These are phyloP conservation scores for Oryza australiensis DNA, from an alignment of 176 grass and related monocot genomes.

Conservation along the genomic window DNA sequence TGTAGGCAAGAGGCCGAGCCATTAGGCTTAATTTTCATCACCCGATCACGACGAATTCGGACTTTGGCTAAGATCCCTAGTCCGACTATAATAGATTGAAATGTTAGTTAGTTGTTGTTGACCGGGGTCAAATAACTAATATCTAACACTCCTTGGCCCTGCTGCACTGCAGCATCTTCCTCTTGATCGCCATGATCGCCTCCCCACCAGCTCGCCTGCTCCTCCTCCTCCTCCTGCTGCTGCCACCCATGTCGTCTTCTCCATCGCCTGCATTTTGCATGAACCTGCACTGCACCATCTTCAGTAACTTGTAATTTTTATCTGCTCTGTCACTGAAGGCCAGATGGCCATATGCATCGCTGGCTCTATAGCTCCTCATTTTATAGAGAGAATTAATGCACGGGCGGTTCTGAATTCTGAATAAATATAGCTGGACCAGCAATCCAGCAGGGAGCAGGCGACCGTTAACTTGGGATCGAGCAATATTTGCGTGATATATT, in stretches of 20 bases:
- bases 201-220: background rate
- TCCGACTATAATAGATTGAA: no score
- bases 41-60: no score
- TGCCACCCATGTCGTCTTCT: background rate
- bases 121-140: no score
- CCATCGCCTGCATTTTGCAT: background rate
- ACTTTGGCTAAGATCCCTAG: no score
- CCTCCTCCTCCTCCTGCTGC: background rate
- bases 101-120: no score
- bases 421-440: background rate
- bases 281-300: slow-evolving; percentile 28
- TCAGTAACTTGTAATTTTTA: background rate
- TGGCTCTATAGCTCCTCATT: background rate
- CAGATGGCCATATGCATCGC: background rate
- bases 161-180: slow-evolving; percentile 43
- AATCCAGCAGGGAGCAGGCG: background rate
- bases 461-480: background rate
- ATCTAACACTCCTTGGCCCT: no score
- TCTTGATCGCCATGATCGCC: slow-evolving; percentile 45
- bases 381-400: slow-evolving; percentile 1
- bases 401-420: background rate
- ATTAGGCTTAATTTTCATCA: no score
- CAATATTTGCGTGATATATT: background rate
- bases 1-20: no score
- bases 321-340: background rate